Percentiles rank a stretch among this genome's conserved stretches.
Conservation (phyloP, 371 early-diverging fungal species). For the Mucor velutinosus region DNA sequence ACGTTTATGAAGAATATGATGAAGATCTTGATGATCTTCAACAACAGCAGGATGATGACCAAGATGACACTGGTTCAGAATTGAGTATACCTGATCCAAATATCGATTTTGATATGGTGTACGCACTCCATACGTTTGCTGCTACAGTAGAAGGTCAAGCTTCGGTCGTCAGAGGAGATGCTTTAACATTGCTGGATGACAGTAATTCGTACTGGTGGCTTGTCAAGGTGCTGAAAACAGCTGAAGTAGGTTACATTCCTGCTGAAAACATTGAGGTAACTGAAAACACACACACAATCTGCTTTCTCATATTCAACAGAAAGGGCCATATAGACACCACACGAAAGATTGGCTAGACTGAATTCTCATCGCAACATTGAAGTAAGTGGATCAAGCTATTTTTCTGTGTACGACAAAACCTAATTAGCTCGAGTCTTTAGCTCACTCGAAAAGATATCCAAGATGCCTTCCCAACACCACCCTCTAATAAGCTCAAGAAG, state of each 20-base stretch:
- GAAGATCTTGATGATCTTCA: constrained; percentile 48
- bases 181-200: constrained; percentile 90
- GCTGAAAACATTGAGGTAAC: constrained; percentile 93
- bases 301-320: neutral
- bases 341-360: constrained; percentile 88
- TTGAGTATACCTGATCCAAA: constrained; percentile 72
- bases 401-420: neutral
- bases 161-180: constrained; percentile 87
- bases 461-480: constrained; percentile 49
- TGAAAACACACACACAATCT: neutral
- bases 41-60: constrained; percentile 38
- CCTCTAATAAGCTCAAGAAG: constrained; percentile 37
- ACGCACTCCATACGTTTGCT: constrained; percentile 93
- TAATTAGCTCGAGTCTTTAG: constrained; percentile 16
- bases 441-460: constrained; percentile 46
- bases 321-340: constrained; percentile 67
- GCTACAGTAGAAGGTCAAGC: constrained; percentile 96
- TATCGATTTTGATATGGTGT: constrained; percentile 80
- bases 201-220: constrained; percentile 99
- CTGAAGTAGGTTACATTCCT: constrained; percentile 95
- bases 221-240: constrained; percentile 85
- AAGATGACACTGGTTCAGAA: constrained; percentile 57
- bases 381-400: constrained; percentile 15
- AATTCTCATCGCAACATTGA: constrained; percentile 85
- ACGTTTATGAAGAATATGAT: constrained; percentile 41